These are phyloP conservation scores for Cyanidiococcus yangmingshanensis DNA, from an alignment of 23 red algal species.

Conservation along the genomic window DNA sequence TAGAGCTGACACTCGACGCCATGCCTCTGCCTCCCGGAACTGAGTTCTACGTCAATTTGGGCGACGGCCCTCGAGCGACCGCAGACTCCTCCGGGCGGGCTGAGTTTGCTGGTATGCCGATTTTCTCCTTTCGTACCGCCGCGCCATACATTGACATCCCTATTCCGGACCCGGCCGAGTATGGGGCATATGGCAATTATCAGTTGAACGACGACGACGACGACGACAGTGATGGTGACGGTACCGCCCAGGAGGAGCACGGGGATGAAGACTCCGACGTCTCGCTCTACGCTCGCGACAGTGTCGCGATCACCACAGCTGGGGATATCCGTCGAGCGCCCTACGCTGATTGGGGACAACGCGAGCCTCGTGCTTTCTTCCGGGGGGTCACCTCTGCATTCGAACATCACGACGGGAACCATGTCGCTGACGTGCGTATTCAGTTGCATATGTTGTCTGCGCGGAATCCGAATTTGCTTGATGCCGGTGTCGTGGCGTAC, in stretches of 20 bases:
- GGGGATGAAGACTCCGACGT: slow-evolving; percentile 28
- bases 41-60: slow-evolving; percentile 53
- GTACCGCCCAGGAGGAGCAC: slow-evolving; percentile 20
- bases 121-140: slow-evolving; percentile 58
- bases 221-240: slow-evolving; percentile 13
- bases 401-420: slow-evolving; percentile 11
- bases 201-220: slow-evolving; percentile 19
- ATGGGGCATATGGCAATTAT: slow-evolving; percentile 42
- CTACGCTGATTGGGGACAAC: background rate
- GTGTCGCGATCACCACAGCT: background rate
- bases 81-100: slow-evolving; percentile 41
- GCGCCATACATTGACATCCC: slow-evolving; percentile 42
- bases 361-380: slow-evolving; percentile 11
- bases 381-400: slow-evolving; percentile 24
- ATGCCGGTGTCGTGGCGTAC: slow-evolving; percentile 51
- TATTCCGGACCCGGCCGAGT: slow-evolving; percentile 62
- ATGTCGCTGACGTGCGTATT: slow-evolving; percentile 1
- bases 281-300: background rate
- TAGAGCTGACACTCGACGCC: slow-evolving; percentile 33
- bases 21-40: slow-evolving; percentile 24
- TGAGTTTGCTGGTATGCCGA: slow-evolving; percentile 37
- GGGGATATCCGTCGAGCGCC: background rate
- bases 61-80: slow-evolving; percentile 44
- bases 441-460: background rate
- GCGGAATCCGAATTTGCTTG: slow-evolving; percentile 38